A percentile compares a stretch with the other conserved stretches of the same genome.
Conservation (phyloP, 345 rosid genomes). For the Citrus unshiu region DNA sequence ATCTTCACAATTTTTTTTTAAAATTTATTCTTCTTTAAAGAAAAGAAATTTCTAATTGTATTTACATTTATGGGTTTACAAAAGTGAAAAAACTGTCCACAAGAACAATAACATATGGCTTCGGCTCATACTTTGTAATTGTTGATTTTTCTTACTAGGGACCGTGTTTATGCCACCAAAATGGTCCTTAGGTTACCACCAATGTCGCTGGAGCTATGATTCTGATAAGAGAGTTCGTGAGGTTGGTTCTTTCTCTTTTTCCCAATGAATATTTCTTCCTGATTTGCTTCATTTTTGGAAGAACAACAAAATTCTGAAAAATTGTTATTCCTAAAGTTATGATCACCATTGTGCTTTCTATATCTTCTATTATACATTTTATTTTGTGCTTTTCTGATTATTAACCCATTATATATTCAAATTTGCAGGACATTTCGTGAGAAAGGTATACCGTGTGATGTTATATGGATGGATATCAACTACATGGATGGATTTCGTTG, state of each 20-base stretch:
- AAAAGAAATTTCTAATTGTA: not conserved
- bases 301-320: not conserved
- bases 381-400: slow-evolving; percentile 7
- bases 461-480: slow-evolving; percentile 98
- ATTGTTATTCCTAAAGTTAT: not conserved
- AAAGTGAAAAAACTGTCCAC: not conserved
- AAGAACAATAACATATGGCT: not conserved
- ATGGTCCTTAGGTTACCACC: slow-evolving; percentile 96
- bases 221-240: slow-evolving; percentile 72
- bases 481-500: slow-evolving; percentile 98
- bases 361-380: not conserved
- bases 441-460: slow-evolving; percentile 83
- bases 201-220: slow-evolving; percentile 92
- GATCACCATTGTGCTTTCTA: not conserved
- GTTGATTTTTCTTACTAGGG: slow-evolving; percentile 37
- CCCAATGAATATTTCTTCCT: not conserved
- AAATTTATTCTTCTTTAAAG: not conserved
- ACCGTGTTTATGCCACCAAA: slow-evolving; percentile 92
- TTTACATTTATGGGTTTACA: not conserved
- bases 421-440: slow-evolving; percentile 67
- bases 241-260: slow-evolving; percentile 54
- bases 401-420: slow-evolving; percentile 28
- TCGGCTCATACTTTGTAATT: not conserved
- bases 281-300: not conserved
- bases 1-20: not conserved